These are phyloP conservation scores for Xylaria palmicola DNA, from an alignment of 495 filamentous ascomycete genomes.

Conservation along the genomic window DNA sequence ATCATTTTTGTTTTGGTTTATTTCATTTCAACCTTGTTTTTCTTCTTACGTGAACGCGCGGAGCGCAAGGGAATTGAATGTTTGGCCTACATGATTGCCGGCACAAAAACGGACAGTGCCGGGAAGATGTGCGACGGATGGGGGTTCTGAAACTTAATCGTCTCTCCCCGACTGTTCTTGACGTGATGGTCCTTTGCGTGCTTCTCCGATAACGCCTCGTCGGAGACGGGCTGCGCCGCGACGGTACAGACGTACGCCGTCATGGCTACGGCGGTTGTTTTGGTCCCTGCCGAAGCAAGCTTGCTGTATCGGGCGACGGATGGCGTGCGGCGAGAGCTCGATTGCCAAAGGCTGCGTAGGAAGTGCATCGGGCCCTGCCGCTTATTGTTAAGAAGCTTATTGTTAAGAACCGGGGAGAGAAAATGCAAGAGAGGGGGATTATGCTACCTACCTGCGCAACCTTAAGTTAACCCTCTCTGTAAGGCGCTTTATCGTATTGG, in stretches of 20 bases:
- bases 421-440: not conserved
- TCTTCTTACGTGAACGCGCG: not conserved
- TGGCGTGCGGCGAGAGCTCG: constrained; percentile 6
- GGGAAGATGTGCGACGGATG: constrained; percentile 32
- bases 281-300: constrained; percentile 15
- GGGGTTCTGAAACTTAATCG: constrained; percentile 35
- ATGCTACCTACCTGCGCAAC: no score
- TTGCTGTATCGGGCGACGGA: constrained; percentile 15
- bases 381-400: not conserved
- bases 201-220: constrained; percentile 28
- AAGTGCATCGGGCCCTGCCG: constrained; percentile 6
- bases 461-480: no score
- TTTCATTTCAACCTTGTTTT: no score
- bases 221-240: constrained; percentile 16
- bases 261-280: constrained; percentile 23
- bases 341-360: not conserved
- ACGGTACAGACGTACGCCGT: constrained; percentile 28
- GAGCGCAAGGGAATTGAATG: not conserved
- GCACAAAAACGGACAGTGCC: not conserved
- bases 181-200: constrained; percentile 33
- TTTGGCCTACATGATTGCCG: constrained; percentile 14
- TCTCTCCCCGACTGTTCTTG: constrained; percentile 32
- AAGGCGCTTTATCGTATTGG: no score
- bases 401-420: not conserved
- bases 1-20: no score